Evolutionary conservation across 495 filamentous ascomycete species (phyloP).

Genomic region (Rostrohypoxylon terebratum): DNA sequence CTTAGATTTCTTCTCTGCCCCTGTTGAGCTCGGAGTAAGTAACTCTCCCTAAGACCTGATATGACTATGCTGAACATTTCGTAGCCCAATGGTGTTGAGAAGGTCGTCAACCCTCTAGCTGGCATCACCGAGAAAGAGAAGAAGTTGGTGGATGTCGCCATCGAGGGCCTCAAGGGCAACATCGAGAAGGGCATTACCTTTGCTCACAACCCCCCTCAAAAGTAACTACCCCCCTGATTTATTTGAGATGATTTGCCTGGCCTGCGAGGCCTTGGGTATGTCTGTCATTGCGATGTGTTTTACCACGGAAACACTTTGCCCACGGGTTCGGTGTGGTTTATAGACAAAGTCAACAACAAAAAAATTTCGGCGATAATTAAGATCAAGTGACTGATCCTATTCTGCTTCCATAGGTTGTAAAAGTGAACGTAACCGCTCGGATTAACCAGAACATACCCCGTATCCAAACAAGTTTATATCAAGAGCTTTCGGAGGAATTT

Average conservation of each 20-base stretch:
- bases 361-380: constrained; percentile 38
- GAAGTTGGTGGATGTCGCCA: constrained; percentile 79
- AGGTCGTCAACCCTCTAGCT: constrained; percentile 80
- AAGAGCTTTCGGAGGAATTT: neutral
- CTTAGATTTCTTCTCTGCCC: constrained; percentile 94
- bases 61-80: constrained; percentile 43
- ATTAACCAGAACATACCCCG: constrained; percentile 14
- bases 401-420: constrained; percentile 53
- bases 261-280: constrained; percentile 15
- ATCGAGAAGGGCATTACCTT: constrained; percentile 94
- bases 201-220: constrained; percentile 80
- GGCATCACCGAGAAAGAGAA: constrained; percentile 84
- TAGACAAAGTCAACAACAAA: constrained; percentile 54
- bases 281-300: constrained; percentile 37
- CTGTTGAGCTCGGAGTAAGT: constrained; percentile 91
- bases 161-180: constrained; percentile 85
- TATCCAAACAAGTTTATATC: constrained; percentile 22
- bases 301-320: constrained; percentile 32
- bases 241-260: constrained; percentile 39
- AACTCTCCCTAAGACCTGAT: constrained; percentile 41
- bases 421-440: constrained; percentile 35
- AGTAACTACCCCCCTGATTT: constrained; percentile 54
- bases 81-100: constrained; percentile 84
- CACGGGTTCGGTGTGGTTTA: constrained; percentile 39
- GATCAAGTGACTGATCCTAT: constrained; percentile 52